A percentile compares a stretch with the other conserved stretches of the same genome.
phyloP scores from a whole-genome alignment of 1,284 basidiomycete species.

The Austroboletus novae-zelandiae region DNA sequence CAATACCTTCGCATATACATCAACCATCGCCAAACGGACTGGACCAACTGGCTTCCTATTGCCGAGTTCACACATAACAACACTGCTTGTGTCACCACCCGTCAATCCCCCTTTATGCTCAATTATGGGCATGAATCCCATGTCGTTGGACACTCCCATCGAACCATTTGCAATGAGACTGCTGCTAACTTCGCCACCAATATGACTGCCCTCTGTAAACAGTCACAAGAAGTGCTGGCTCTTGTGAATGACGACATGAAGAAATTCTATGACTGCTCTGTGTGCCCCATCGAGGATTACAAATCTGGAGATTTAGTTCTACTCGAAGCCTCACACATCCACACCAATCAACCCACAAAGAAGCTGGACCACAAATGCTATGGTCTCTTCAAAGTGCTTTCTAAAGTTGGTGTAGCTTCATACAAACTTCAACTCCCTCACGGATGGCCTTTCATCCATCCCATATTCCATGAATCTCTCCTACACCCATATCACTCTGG shows the following conservation, averaged over 20 bases:
- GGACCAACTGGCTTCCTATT: not conserved
- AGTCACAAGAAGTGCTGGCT: too few species aligned
- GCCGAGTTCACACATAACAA: not conserved
- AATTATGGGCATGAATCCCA: not conserved
- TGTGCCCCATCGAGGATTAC: too few species aligned
- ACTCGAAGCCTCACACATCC: not conserved
- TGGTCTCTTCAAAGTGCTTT: not conserved
- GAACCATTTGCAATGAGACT: too few species aligned
- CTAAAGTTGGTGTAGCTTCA: not conserved
- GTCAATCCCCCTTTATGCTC: not conserved
- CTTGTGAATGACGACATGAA: too few species aligned
- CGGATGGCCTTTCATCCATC: too few species aligned
- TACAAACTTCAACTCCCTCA: too few species aligned
- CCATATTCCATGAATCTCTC: too few species aligned
- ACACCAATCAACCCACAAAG: not conserved
- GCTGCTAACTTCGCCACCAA: too few species aligned
- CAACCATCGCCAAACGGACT: not conserved
- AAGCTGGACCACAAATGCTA: not conserved
- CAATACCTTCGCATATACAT: not conserved
- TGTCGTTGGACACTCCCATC: too few species aligned
- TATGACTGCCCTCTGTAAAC: too few species aligned
- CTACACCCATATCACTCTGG: too few species aligned
- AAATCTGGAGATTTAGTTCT: not conserved
- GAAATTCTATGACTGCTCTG: too few species aligned
- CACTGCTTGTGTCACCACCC: not conserved